Evolutionary conservation across 1,139 yeast species (phyloP).

Genomic region (Pichia sp.): DNA sequence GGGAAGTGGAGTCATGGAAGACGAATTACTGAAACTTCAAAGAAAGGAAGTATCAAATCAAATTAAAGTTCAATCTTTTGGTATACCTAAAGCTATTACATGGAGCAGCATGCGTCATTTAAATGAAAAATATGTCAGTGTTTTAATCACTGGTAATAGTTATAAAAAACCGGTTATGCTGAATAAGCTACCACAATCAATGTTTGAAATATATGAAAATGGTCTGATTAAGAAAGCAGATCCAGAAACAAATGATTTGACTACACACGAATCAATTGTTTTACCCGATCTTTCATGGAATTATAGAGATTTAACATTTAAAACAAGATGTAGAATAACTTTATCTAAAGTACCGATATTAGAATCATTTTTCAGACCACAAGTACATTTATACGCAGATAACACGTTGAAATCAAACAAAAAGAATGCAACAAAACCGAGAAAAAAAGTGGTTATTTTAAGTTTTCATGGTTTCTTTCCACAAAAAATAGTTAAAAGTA

Average conservation of each 20-base stretch:
- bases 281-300: slow-evolving; percentile 24
- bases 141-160: slow-evolving; percentile 35
- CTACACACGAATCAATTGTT: slow-evolving; percentile 15
- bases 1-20: slow-evolving; percentile 10
- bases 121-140: slow-evolving; percentile 26
- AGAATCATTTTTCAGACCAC: slow-evolving; percentile 17
- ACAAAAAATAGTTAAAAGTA: slow-evolving; percentile 40
- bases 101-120: slow-evolving; percentile 21
- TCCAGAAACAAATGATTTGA: not conserved
- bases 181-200: slow-evolving; percentile 23
- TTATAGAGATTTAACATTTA: slow-evolving; percentile 31
- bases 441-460: slow-evolving; percentile 37
- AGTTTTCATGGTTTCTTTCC: slow-evolving; percentile 51
- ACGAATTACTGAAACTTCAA: slow-evolving; percentile 10
- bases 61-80: slow-evolving; percentile 18
- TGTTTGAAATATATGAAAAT: slow-evolving; percentile 24
- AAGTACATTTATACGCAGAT: slow-evolving; percentile 29
- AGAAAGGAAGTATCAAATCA: slow-evolving; percentile 16
- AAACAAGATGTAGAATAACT: slow-evolving; percentile 36
- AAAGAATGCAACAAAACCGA: slow-evolving; percentile 4
- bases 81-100: slow-evolving; percentile 18
- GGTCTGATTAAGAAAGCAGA: not conserved
- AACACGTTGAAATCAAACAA: slow-evolving; percentile 20
- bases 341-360: slow-evolving; percentile 25
- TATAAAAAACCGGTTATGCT: slow-evolving; percentile 28